phyloP scores from a whole-genome alignment of 495 filamentous ascomycete species.

The Rusavskia elegans region DNA sequence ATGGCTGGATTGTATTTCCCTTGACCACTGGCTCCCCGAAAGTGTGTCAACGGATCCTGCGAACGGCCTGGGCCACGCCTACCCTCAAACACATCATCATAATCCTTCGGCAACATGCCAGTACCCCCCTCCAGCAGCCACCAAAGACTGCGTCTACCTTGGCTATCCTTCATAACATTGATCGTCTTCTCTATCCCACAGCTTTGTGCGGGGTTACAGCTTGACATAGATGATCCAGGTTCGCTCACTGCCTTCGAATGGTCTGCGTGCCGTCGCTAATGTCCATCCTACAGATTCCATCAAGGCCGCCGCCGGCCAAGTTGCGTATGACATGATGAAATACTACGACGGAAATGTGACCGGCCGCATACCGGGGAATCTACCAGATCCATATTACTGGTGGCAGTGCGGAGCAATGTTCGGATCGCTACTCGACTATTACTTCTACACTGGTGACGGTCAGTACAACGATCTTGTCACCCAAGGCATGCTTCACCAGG shows the following conservation, averaged over 20 bases:
- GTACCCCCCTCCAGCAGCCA: neutral
- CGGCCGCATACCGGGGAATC: conserved; percentile 53
- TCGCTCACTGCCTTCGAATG: neutral
- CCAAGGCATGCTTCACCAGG: conserved; percentile 57
- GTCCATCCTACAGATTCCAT: conserved; percentile 24
- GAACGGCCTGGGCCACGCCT: too few relatives aligned
- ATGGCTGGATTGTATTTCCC: too few relatives aligned
- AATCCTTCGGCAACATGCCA: neutral
- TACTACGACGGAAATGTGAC: conserved; percentile 59
- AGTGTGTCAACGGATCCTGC: too few relatives aligned
- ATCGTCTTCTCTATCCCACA: neutral
- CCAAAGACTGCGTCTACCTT: conserved; percentile 1
- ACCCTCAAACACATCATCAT: too few relatives aligned
- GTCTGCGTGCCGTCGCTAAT: neutral
- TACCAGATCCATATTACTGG: conserved; percentile 69
- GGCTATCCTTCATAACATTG: neutral
- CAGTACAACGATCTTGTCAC: conserved; percentile 53
- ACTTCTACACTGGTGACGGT: conserved; percentile 61
- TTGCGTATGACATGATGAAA: conserved; percentile 32
- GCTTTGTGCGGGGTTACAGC: neutral
- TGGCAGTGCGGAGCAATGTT: conserved; percentile 72
- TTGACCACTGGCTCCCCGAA: neutral
- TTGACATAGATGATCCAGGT: conserved; percentile 12
- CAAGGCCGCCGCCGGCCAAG: conserved; percentile 25
- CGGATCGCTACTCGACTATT: conserved; percentile 66